Evolutionary conservation across 2,329 filamentous ascomycete genomes (phyloP), one percentile per base, ranked within the genome.

Genomic region (Teratosphaeria gauchensis): DNA sequence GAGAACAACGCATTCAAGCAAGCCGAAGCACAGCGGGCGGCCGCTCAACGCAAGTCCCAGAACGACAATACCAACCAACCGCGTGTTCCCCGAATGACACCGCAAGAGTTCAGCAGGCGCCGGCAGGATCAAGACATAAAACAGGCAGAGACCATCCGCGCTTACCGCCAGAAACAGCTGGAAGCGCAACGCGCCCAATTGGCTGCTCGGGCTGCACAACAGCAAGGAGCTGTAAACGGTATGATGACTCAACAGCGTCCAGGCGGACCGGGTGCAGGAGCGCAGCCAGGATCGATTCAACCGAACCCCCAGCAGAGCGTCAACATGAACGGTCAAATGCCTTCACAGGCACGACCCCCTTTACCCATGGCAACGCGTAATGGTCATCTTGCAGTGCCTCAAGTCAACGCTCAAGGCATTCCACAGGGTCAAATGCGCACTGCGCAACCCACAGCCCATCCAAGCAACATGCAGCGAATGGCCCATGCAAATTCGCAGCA

Each of bases 1-100:
- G 94, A 99, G 75, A 88, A 88, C 11, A 82, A 84, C 30, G 78
- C 85, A 31, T 90, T 94, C 70, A 97, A 97, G 77, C 89, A 94
- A 71, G 88, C 92, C 69, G 90, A 96, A 70, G 73, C 76, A 33
- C 73, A 75, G 58, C 79, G 78, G 67, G 83, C 90, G 58, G 89
- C 90, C 54, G 88, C 88, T 33, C 84, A 90, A 72, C 86, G 94
- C 57, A 96, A 96, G 73, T 82, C 84, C 14, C 66, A 69, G 56
- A 62, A 61, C n/a, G 69, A 71, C n/a, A 59, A 59, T 16, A 63
- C 61, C 19, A 58, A 61, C 28, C 63, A 66, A 33, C 63, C 56
- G 16, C 64, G 58, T 51, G 56, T 56, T 11, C 81, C 81, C 14
- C 81, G 82, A 55, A 82, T 91, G 69, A 95, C 92, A 0, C 94